Evolutionary conservation across 257 asterid species (phyloP), one percentile per base, ranked within the genome.

Genomic region (Anisodus tanguticus): DNA sequence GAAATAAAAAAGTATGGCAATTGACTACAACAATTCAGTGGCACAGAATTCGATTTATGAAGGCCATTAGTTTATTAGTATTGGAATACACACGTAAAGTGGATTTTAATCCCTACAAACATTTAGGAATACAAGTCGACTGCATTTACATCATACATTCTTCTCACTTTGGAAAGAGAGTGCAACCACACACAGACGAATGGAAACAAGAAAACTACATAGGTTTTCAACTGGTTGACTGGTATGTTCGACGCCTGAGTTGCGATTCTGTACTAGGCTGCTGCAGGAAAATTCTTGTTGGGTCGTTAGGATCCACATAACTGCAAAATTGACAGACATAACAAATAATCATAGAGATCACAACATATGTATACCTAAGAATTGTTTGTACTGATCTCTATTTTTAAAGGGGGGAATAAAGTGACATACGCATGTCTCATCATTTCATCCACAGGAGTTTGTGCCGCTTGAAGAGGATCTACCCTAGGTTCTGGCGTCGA

Each of bases 361-460:
- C 8, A 41, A 41, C 35, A 41, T 69, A 69, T 8, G 54, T 2
- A 41, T 41, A 69, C 6, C 35, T 41, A 41, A 43, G 55, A 35
- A 1, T 16, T 43, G 41, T 43, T 70, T 15, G 8, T 41, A 37
- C 8, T 17, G 35, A 39, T 8, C 37, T 31, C 49, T 9, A 51
- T 54, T 3, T 26, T n/a, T 15, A 16, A 7, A 13, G 8, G 41
- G 15, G 8, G 49, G 41, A 26, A 43, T 49, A 57, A 41, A 26
- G 60, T 58, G 45, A 83, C 92, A 9, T 86, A 92, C 93, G 97
- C 97, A 53, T 89, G 98, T 91, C 97, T 92, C 99, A 96, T 96
- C 98, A 96, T 93, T 85, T 96, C 98, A 85, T 94, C 99, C 51
- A 96, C 99, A 1, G 98, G 99, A 79, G 98, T 92, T 85, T 94